phyloP scores from a whole-genome alignment of 2,329 filamentous ascomycete species.

The Rutstroemia sp. region DNA sequence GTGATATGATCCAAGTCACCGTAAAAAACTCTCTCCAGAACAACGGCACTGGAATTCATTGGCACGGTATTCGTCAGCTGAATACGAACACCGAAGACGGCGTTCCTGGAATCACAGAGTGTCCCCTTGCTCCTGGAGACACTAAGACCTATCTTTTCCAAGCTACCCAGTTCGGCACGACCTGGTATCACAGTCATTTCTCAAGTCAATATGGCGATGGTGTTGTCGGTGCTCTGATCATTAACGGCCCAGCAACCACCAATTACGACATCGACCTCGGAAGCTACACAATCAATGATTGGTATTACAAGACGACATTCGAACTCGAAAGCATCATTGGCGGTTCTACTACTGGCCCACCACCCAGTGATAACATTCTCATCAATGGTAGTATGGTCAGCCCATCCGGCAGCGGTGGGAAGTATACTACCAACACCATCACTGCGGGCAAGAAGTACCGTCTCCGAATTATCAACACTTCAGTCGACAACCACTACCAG shows the following conservation, averaged over 20 bases:
- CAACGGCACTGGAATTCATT: conserved; percentile 35
- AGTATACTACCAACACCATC: conserved; percentile 10
- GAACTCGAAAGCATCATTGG: conserved; percentile 25
- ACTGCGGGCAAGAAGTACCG: conserved; percentile 33
- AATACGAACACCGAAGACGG: conserved; percentile 35
- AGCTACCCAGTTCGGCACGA: conserved; percentile 13
- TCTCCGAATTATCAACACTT: conserved; percentile 40
- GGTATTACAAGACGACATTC: conserved; percentile 31
- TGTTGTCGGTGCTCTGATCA: conserved; percentile 36
- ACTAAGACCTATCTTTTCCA: conserved; percentile 29
- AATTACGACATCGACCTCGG: conserved; percentile 17
- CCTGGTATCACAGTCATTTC: conserved; percentile 49
- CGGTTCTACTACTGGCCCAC: background rate
- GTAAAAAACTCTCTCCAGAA: conserved; percentile 28
- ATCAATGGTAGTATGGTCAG: conserved; percentile 35
- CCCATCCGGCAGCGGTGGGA: conserved; percentile 7
- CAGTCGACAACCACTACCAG: conserved; percentile 34
- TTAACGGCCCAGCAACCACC: conserved; percentile 25
- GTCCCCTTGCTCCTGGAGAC: conserved; percentile 39
- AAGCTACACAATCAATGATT: conserved; percentile 10
- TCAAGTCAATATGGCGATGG: conserved; percentile 41
- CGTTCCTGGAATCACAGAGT: conserved; percentile 29
- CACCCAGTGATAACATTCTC: conserved; percentile 36
- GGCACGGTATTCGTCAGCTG: conserved; percentile 40
- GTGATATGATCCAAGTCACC: conserved; percentile 19